Evolutionary conservation across 2,329 filamentous ascomycete species (phyloP).

Genomic region (Cytospora piceae): DNA sequence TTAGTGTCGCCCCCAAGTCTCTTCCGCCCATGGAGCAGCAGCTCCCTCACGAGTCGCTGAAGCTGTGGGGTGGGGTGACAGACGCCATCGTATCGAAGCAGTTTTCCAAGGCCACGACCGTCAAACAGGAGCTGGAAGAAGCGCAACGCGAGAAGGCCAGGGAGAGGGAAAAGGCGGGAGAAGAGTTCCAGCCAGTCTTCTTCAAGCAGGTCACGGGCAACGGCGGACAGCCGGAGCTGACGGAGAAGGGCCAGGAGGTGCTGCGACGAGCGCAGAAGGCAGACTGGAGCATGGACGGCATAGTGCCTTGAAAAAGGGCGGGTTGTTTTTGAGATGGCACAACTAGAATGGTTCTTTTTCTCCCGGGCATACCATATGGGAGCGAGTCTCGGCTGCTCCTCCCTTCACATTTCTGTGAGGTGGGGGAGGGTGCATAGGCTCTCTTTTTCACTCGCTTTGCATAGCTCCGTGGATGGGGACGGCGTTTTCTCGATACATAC

Average conservation of each 20-base stretch:
- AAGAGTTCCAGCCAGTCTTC: slow-evolving; percentile 84
- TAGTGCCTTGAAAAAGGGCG: slow-evolving; percentile 38
- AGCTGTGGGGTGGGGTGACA: slow-evolving; percentile 87
- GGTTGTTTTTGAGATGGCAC: neutral
- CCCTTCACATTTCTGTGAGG: neutral
- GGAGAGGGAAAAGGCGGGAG: slow-evolving; percentile 70
- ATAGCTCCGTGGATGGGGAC: neutral
- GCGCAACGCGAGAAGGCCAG: slow-evolving; percentile 82
- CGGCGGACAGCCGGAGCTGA: slow-evolving; percentile 58
- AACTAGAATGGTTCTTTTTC: neutral
- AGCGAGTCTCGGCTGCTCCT: neutral
- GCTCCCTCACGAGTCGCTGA: slow-evolving; percentile 85
- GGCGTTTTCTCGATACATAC: neutral
- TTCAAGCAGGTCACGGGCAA: slow-evolving; percentile 68
- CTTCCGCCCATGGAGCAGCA: slow-evolving; percentile 78
- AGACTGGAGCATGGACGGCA: slow-evolving; percentile 55
- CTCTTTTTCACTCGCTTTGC: neutral
- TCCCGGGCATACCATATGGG: neutral
- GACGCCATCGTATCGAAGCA: slow-evolving; percentile 83
- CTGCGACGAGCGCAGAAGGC: slow-evolving; percentile 57
- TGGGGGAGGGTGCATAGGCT: neutral
- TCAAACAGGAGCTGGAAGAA: slow-evolving; percentile 93
- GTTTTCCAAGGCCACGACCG: slow-evolving; percentile 78
- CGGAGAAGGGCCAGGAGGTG: slow-evolving; percentile 55
- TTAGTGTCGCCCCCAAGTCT: slow-evolving; percentile 77